Conservation (phyloP, 2,329 filamentous ascomycete species). For the Cryphonectria parasitica region DNA sequence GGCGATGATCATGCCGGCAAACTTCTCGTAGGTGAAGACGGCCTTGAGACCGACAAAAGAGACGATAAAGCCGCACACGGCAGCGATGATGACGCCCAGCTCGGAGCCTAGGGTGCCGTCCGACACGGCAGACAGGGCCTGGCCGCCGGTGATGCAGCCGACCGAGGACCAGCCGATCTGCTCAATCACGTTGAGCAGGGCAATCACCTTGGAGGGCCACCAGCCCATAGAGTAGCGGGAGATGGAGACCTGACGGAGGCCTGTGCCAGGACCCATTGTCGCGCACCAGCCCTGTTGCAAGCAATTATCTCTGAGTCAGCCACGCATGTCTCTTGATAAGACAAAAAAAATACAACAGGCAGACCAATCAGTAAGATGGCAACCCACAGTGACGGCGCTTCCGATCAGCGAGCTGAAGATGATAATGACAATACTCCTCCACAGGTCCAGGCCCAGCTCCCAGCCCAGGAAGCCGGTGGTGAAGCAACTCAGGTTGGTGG, state of each 20-base stretch:
- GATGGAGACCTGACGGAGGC: conserved; percentile 55
- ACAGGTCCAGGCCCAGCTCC: conserved; percentile 51
- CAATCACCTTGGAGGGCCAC: conserved; percentile 55
- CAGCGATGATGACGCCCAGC: conserved; percentile 58
- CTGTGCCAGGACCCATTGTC: conserved; percentile 53
- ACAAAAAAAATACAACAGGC: not conserved
- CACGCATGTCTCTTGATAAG: not conserved
- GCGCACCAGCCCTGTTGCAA: conserved; percentile 49
- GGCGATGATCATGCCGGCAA: conserved; percentile 53
- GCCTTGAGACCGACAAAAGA: conserved; percentile 56
- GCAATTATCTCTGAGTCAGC: not conserved
- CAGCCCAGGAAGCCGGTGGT: conserved; percentile 55
- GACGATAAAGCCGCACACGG: conserved; percentile 52
- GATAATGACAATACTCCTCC: conserved; percentile 48
- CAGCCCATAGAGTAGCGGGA: conserved; percentile 54
- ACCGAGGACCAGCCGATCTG: conserved; percentile 57
- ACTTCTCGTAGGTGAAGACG: conserved; percentile 54
- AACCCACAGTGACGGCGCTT: conserved; percentile 41
- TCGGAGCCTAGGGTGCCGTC: conserved; percentile 49
- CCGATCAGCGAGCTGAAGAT: conserved; percentile 52
- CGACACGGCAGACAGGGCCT: conserved; percentile 51
- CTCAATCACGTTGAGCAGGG: conserved; percentile 53
- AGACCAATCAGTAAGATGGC: not conserved
- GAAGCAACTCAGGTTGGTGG: conserved; percentile 56
- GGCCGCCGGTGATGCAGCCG: conserved; percentile 55